A percentile compares a stretch with the other conserved stretches of the same genome.
Conservation (phyloP, 768 basidiomycete genomes). For the Dictyophora rubrovolvata region DNA sequence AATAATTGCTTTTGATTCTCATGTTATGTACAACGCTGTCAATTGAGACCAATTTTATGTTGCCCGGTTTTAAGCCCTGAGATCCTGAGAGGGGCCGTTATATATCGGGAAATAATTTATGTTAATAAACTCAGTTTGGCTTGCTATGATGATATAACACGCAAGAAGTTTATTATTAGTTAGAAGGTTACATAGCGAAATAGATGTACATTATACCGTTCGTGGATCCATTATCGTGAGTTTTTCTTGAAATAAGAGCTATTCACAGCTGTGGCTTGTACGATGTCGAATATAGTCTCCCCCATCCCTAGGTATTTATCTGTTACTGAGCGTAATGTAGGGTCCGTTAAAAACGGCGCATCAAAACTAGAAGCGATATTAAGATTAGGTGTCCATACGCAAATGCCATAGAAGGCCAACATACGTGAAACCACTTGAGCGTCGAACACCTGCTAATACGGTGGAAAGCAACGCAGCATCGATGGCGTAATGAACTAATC, state of each 20-base stretch:
- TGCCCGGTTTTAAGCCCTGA: too few species aligned
- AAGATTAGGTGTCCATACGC: background rate
- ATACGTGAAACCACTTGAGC: conserved; percentile 84
- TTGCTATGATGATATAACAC: too few species aligned
- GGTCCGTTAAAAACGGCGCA: conserved; percentile 61
- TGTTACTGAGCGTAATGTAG: conserved; percentile 62
- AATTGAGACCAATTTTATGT: too few species aligned
- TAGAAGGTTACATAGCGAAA: too few species aligned
- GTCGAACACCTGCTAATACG: conserved; percentile 80
- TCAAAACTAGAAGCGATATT: conserved; percentile 40
- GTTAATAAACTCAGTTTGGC: too few species aligned
- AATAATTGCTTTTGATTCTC: too few species aligned
- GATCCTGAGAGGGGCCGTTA: too few species aligned
- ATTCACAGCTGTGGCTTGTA: conserved; percentile 78
- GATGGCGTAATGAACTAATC: conserved; percentile 70
- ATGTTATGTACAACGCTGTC: too few species aligned
- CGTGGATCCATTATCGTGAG: background rate
- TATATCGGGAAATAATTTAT: too few species aligned
- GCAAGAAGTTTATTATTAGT: too few species aligned
- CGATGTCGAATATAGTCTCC: conserved; percentile 80
- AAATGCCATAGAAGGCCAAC: conserved; percentile 24
- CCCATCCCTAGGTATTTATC: conserved; percentile 81
- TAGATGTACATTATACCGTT: too few species aligned
- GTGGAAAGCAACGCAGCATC: conserved; percentile 85
- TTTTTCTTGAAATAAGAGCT: conserved; percentile 50